phyloP scores from a whole-genome alignment of 2,329 filamentous ascomycete genomes.

The Sodiomyces alkalinus region DNA sequence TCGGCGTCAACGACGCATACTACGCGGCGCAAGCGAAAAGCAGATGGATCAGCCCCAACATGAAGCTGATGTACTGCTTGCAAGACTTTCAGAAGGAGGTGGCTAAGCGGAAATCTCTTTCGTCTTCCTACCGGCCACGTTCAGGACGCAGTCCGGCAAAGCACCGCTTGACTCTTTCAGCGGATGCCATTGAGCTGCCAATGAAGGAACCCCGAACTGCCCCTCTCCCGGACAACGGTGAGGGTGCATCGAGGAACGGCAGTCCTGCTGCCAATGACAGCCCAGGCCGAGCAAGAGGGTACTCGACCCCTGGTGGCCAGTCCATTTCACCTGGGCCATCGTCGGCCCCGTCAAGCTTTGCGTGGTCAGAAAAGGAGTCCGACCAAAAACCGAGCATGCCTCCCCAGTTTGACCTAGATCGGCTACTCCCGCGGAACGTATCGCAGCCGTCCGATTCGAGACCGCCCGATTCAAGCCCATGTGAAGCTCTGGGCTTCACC shows the following conservation, averaged over 20 bases:
- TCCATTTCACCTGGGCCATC: constrained; percentile 47
- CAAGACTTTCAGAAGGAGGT: constrained; percentile 64
- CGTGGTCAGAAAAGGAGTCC: constrained; percentile 26
- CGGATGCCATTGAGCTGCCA: constrained; percentile 36
- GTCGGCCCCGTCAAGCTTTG: constrained; percentile 48
- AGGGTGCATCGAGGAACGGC: constrained; percentile 22
- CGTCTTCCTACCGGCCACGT: constrained; percentile 31
- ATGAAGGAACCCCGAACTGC: constrained; percentile 40
- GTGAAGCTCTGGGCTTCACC: too few relatives aligned
- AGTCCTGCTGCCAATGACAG: constrained; percentile 25
- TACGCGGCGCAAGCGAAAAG: constrained; percentile 67
- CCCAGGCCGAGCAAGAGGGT: constrained; percentile 31
- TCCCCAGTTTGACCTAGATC: constrained; percentile 23
- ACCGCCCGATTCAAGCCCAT: too few relatives aligned
- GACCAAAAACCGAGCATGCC: constrained; percentile 19
- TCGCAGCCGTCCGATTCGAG: too few relatives aligned
- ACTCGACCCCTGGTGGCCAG: constrained; percentile 35
- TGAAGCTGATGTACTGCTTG: constrained; percentile 81
- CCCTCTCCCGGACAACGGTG: constrained; percentile 35
- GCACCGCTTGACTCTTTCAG: constrained; percentile 45
- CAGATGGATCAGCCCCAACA: constrained; percentile 80
- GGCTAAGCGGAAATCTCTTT: constrained; percentile 30
- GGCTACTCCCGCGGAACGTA: constrained; percentile 18
- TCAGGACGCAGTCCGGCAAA: constrained; percentile 41
- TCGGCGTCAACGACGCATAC: constrained; percentile 73